A percentile compares a stretch with the other conserved stretches of the same genome.
Evolutionary conservation across 2,329 filamentous ascomycete genomes (phyloP).

Genomic region (Fusarium irregulare): DNA sequence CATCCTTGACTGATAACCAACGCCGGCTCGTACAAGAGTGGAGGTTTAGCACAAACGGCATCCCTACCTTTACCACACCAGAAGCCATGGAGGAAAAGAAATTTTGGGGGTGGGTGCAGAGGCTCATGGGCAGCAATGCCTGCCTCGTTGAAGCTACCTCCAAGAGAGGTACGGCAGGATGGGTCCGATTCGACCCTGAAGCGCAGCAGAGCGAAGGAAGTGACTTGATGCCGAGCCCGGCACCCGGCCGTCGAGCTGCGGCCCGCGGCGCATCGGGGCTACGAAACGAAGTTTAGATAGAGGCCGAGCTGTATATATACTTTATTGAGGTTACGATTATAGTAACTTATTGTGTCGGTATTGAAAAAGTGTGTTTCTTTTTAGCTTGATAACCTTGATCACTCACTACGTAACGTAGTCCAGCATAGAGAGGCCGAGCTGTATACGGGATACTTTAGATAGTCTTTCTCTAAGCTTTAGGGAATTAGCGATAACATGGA

Average conservation of each 20-base stretch:
- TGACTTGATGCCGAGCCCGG: not conserved
- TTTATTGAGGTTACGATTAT: too few species aligned
- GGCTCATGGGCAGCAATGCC: slow-evolving; percentile 35
- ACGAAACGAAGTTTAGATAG: slow-evolving; percentile 20
- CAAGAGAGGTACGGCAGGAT: slow-evolving; percentile 24
- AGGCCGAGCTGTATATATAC: too few species aligned
- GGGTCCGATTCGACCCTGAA: slow-evolving; percentile 21
- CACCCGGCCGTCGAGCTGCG: slow-evolving; percentile 5
- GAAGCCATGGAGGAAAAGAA: slow-evolving; percentile 9
- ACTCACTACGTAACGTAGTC: too few species aligned
- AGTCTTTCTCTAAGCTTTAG: too few species aligned
- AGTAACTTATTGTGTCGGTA: too few species aligned
- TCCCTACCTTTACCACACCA: slow-evolving; percentile 38
- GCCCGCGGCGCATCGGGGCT: slow-evolving; percentile 16
- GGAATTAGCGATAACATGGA: too few species aligned
- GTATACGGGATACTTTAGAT: too few species aligned
- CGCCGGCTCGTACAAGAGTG: slow-evolving; percentile 28
- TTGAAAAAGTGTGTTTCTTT: too few species aligned
- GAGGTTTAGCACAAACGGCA: slow-evolving; percentile 39
- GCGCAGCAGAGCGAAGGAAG: not conserved
- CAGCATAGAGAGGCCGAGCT: too few species aligned
- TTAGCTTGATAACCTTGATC: too few species aligned
- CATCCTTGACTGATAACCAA: slow-evolving; percentile 19
- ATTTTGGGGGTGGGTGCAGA: slow-evolving; percentile 32
- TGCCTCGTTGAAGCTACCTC: slow-evolving; percentile 39